phyloP scores from a whole-genome alignment of 2,329 filamentous ascomycete species.

The Dactylellina drechsleri region DNA sequence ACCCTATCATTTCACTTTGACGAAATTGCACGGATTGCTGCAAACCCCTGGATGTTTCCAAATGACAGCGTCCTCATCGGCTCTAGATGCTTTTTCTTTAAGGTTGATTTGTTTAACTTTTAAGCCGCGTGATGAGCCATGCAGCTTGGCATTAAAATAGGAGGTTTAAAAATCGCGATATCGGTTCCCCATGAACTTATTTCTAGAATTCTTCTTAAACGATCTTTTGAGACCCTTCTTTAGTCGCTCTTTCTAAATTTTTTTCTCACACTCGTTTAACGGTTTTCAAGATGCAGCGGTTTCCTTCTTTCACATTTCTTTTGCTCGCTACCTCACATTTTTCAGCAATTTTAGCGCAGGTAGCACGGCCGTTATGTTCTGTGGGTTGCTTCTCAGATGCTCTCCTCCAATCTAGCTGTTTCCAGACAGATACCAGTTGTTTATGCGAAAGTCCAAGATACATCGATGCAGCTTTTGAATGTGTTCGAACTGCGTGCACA shows the following conservation, averaged over 20 bases:
- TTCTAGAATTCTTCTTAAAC: too few relatives aligned
- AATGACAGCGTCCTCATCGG: neutral
- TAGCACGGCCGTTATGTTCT: constrained; percentile 8
- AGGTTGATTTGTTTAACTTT: neutral
- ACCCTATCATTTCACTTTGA: neutral
- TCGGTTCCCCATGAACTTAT: too few relatives aligned
- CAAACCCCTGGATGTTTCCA: neutral
- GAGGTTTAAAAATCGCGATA: too few relatives aligned
- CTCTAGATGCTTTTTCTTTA: neutral
- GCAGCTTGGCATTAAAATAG: neutral
- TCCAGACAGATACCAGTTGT: constrained; percentile 18
- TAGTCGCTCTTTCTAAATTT: too few relatives aligned
- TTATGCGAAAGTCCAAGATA: constrained; percentile 13
- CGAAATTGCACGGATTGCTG: constrained; percentile 2
- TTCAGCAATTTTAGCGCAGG: constrained; percentile 1
- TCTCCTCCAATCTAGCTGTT: constrained; percentile 13
- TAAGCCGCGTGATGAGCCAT: neutral
- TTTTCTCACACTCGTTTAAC: too few relatives aligned
- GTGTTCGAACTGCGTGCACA: neutral
- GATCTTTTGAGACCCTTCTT: neutral
- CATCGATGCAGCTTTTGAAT: constrained; percentile 10
- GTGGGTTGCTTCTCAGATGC: constrained; percentile 12
- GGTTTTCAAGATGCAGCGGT: neutral
- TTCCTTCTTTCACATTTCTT: neutral
- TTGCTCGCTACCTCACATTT: constrained; percentile 2